These are phyloP conservation scores for Orychophragmus violaceus DNA, from an alignment of 345 rosid species.

Conservation along the genomic window DNA sequence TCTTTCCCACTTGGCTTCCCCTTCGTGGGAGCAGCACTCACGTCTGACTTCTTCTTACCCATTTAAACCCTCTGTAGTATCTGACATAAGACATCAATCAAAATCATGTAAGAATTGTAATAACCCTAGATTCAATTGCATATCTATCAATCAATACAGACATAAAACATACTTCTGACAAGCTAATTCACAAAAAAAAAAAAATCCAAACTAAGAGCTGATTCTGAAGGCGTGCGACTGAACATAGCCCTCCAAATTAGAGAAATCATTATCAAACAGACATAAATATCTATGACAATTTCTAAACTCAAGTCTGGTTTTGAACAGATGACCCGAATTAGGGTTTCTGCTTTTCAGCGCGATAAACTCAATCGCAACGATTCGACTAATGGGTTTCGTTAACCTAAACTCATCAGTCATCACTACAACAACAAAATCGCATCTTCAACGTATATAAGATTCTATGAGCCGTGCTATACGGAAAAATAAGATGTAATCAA, in stretches of 20 bases:
- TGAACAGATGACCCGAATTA: no score
- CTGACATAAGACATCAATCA: neutral
- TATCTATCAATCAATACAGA: neutral
- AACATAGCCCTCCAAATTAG: no score
- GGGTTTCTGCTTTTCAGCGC: neutral
- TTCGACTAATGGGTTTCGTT: neutral
- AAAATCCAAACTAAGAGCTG: neutral
- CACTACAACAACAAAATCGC: no score
- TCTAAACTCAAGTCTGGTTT: no score
- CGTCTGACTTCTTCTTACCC: conserved; percentile 75
- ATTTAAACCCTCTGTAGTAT: conserved; percentile 28
- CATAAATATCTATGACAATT: no score
- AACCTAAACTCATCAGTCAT: no score
- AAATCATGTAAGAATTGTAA: neutral
- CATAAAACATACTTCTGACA: neutral
- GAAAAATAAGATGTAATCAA: neutral
- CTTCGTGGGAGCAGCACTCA: conserved; percentile 38
- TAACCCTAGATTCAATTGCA: neutral
- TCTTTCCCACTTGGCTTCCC: conserved; percentile 50
- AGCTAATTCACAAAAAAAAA: neutral
- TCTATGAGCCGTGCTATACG: neutral
- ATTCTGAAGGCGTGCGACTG: neutral
- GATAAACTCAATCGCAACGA: neutral
- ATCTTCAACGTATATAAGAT: no score
- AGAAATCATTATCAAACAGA: no score